phyloP scores from a whole-genome alignment of 768 basidiomycete species.

The Psilocybe cyanescens region DNA sequence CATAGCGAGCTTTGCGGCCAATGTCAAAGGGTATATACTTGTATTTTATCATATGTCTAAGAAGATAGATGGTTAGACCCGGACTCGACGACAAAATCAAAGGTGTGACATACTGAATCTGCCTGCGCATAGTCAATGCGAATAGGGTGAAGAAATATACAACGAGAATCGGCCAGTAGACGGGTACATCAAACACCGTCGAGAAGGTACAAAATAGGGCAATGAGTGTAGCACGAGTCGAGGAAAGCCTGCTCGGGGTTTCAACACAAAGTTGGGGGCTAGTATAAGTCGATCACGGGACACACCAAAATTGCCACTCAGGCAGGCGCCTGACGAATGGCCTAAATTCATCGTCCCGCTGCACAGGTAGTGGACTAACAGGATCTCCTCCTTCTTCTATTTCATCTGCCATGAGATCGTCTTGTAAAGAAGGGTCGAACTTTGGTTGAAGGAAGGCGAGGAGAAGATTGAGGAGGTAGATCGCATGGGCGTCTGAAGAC shows the following conservation, averaged over 20 bases:
- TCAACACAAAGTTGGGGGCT: conserved; percentile 5
- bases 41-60: conserved; percentile 98
- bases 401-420: conserved; percentile 92
- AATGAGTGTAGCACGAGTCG: conserved; percentile 86
- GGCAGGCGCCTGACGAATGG: conserved; percentile 96
- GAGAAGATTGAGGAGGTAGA: conserved; percentile 94
- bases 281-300: background rate
- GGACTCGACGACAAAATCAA: conserved; percentile 5
- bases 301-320: conserved; percentile 95
- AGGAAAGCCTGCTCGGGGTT: conserved; percentile 68
- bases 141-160: conserved; percentile 97
- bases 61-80: conserved; percentile 1
- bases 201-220: conserved; percentile 83
- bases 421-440: conserved; percentile 95
- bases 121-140: conserved; percentile 92
- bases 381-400: conserved; percentile 89
- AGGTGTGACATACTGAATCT: conserved; percentile 79
- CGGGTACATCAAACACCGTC: conserved; percentile 90
- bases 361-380: conserved; percentile 61
- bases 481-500: conserved; percentile 80
- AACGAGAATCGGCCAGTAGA: conserved; percentile 99
- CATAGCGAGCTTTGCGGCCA: conserved; percentile 91
- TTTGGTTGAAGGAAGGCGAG: conserved; percentile 97
- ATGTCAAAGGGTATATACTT: conserved; percentile 96
- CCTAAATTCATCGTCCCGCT: conserved; percentile 91